Evolutionary conservation across 83 land plant species (phyloP).

Genomic region (Picea abies): DNA sequence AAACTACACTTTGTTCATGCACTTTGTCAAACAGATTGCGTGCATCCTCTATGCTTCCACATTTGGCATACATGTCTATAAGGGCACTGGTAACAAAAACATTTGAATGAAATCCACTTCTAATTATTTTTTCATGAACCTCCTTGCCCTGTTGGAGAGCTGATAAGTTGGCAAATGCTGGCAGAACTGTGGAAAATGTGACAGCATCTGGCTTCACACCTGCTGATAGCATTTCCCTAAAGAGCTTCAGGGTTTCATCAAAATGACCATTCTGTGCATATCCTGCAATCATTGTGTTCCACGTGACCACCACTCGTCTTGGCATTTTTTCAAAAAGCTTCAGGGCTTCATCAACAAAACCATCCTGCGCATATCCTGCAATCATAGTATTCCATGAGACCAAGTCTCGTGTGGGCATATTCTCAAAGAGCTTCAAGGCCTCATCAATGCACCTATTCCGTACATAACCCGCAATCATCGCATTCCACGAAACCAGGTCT

Average conservation of each 20-base stretch:
- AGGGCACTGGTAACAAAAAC: conserved; percentile 1
- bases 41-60: not conserved
- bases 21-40: conserved; percentile 2
- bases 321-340: conserved; percentile 32
- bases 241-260: conserved; percentile 26
- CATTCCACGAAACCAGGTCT: conserved; percentile 30
- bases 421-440: conserved; percentile 29
- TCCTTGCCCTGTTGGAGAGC: conserved; percentile 7
- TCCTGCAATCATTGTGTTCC: conserved; percentile 44
- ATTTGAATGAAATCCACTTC: not conserved
- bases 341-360: conserved; percentile 40
- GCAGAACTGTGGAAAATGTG: conserved; percentile 1
- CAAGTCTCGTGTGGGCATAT: conserved; percentile 31
- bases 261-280: conserved; percentile 33
- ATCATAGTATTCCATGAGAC: conserved; percentile 42
- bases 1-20: not conserved
- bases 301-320: conserved; percentile 7
- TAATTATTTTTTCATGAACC: conserved; percentile 1
- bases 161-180: conserved; percentile 2
- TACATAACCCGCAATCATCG: conserved; percentile 51
- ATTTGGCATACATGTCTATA: conserved; percentile 18
- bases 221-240: conserved; percentile 34
- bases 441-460: conserved; percentile 25
- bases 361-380: conserved; percentile 31
- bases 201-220: conserved; percentile 45